Evolutionary conservation across 2,329 filamentous ascomycete species (phyloP), one percentile per base, ranked within the genome.

Genomic region (Fusarium cicatricum): DNA sequence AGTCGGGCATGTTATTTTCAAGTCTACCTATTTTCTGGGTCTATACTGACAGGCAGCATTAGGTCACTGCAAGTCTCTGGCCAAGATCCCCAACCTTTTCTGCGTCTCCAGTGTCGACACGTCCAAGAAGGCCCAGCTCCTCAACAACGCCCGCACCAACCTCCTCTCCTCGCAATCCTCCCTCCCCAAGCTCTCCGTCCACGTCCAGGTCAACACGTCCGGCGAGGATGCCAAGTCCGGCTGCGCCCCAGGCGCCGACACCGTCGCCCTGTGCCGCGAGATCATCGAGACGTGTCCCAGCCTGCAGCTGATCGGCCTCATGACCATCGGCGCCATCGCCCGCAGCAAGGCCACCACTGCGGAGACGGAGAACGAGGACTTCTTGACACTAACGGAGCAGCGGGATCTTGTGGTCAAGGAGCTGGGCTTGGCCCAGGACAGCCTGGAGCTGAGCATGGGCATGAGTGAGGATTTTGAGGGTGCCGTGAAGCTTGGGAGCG

Each of bases 381-480:
- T 98, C 72, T 74, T 86, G 5, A 72, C 78, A 5, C 74, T 99
- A 70, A 80, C 78, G 44, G 82, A 89, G 69, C 88, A 90, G 71
- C 80, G 91, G 51, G 90, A 96, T 72, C 74, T 85, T 12, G 86
- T 97, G 2, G 84, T 82, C 3, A 70, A 77, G 69, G 88, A 78
- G 55, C 67, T 80, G 16, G 71, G 70, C 1, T 49, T 78, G 43
- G 72, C 80, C 14, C 76, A 78, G n/a, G 81, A 82, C 57, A 61
- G 54, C n/a, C 72, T 97, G 67, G 92, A 97, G 79, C 75, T 98
- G 75, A 97, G 93, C 75, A 99, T 99, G 94, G 94, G 94, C 7
- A 99, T 99, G 95, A 97, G 92, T 72, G 87, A 91, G 70, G 95
- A 99, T 75, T 99, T 94, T 74, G 93, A 97, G 78, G 90, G 89